phyloP scores from a whole-genome alignment of 176 grass and related monocot genomes.

The Tillandsia fasciculata region DNA sequence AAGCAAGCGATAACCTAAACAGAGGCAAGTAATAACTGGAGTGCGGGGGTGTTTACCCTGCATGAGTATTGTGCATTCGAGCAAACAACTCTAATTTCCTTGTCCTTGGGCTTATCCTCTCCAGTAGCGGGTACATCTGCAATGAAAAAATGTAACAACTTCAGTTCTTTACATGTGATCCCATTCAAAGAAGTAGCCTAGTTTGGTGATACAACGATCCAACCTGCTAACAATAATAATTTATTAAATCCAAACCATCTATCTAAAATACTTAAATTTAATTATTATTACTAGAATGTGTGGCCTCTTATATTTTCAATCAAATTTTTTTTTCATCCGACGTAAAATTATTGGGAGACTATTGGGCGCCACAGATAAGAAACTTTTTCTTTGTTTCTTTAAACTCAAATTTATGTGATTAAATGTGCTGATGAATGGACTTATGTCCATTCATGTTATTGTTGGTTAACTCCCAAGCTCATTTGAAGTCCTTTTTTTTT shows the following conservation, averaged over 20 bases:
- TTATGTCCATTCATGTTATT: no score
- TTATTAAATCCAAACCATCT: no score
- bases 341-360: no score
- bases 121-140: conserved; percentile 97
- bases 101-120: conserved; percentile 94
- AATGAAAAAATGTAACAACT: conserved; percentile 3
- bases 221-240: no score
- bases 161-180: background rate
- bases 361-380: no score
- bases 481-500: no score
- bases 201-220: background rate
- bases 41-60: conserved; percentile 36
- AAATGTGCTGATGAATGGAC: background rate
- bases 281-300: no score
- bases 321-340: no score
- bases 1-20: background rate
- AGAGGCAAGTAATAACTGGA: conserved; percentile 1
- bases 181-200: background rate
- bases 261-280: no score
- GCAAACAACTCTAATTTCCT: conserved; percentile 96
- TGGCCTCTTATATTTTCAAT: no score
- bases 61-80: conserved; percentile 97
- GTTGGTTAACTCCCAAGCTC: no score
- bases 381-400: no score
- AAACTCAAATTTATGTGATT: background rate